Percentiles rank a stretch among this genome's conserved stretches.
Conservation (phyloP, 495 filamentous ascomycete species). For the Parathielavia appendiculata region DNA sequence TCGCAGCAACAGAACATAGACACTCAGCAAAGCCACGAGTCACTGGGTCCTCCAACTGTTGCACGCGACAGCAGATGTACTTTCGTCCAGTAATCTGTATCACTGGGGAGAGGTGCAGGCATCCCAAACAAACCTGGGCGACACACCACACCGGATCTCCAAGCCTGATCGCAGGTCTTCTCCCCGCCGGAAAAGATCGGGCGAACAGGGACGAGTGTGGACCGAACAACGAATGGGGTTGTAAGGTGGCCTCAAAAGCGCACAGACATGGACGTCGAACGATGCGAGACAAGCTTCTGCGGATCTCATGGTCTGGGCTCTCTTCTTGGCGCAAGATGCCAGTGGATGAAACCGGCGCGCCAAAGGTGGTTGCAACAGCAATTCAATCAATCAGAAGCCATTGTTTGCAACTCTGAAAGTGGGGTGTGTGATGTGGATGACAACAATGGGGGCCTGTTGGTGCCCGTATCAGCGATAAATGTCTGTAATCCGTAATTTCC, state of each 20-base stretch:
- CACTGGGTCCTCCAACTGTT: too few relatives aligned
- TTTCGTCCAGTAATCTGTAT: too few relatives aligned
- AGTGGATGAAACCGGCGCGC: neutral
- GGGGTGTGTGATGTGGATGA: neutral
- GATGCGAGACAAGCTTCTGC: conserved; percentile 19
- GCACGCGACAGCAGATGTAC: too few relatives aligned
- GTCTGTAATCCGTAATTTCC: too few relatives aligned
- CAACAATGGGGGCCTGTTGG: neutral
- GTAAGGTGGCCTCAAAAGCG: neutral
- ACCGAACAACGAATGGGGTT: neutral
- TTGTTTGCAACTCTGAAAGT: neutral
- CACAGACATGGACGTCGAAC: conserved; percentile 11
- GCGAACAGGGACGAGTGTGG: neutral
- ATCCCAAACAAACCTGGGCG: too few relatives aligned
- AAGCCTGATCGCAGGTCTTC: too few relatives aligned
- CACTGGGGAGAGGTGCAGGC: too few relatives aligned
- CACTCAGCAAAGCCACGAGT: too few relatives aligned
- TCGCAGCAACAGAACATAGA: neutral
- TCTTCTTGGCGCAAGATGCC: neutral
- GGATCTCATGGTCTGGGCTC: conserved; percentile 8
- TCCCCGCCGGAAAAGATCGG: conserved; percentile 1
- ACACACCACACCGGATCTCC: neutral
- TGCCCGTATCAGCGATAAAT: too few relatives aligned
- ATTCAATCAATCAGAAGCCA: neutral
- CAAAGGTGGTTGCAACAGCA: neutral